phyloP scores from a whole-genome alignment of 129 eudicot genomes.

The Centella asiatica region DNA sequence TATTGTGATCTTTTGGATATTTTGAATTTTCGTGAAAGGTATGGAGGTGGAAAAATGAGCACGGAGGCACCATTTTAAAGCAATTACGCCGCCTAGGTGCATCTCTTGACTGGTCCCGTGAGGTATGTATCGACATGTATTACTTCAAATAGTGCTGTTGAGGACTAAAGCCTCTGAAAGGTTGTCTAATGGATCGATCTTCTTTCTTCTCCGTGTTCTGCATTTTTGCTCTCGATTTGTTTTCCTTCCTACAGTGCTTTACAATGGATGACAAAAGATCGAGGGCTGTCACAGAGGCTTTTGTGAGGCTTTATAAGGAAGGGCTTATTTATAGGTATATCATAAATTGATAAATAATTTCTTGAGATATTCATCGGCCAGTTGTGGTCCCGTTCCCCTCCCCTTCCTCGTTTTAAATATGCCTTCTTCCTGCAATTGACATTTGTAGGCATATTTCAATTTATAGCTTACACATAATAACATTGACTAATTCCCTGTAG shows the following conservation, averaged over 20 bases:
- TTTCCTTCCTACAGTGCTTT: conserved; percentile 29
- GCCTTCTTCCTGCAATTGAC: too few relatives aligned
- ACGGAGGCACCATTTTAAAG: conserved; percentile 77
- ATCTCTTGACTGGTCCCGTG: conserved; percentile 96
- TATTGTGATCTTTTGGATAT: background rate
- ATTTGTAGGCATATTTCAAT: too few relatives aligned
- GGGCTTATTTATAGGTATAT: conserved; percentile 81
- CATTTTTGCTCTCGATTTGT: background rate
- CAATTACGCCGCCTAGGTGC: conserved; percentile 94
- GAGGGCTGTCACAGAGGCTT: conserved; percentile 73
- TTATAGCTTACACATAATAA: too few relatives aligned
- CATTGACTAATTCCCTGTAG: too few relatives aligned
- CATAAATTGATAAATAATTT: background rate
- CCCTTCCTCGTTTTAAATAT: too few relatives aligned
- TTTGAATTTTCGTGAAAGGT: conserved; percentile 42
- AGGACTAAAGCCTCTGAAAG: background rate
- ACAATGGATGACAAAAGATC: conserved; percentile 82
- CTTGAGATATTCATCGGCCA: too few relatives aligned
- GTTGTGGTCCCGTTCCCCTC: too few relatives aligned
- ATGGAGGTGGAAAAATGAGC: conserved; percentile 89
- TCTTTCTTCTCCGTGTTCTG: background rate
- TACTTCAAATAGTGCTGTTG: too few relatives aligned
- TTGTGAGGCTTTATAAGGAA: conserved; percentile 76
- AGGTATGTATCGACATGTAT: conserved; percentile 35
- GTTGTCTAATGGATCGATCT: background rate